Conservation (phyloP, 2,329 filamentous ascomycete genomes). For the Aspergillus sojae region DNA sequence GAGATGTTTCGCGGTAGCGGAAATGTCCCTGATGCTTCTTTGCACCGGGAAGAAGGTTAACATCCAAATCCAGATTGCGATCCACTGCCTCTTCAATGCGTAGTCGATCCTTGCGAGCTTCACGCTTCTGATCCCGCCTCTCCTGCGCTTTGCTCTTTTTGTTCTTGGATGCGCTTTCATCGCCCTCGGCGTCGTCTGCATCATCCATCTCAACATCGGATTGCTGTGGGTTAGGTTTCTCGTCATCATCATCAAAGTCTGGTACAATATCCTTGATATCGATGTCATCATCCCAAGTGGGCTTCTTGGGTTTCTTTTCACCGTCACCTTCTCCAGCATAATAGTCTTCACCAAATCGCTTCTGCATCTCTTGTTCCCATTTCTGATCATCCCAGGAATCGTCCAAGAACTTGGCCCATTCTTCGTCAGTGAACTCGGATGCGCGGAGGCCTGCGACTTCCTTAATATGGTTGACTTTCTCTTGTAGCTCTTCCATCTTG, state of each 20-base stretch:
- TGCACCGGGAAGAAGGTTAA: constrained; percentile 60
- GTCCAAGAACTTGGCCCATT: constrained; percentile 83
- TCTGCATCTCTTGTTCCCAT: constrained; percentile 90
- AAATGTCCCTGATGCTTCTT: constrained; percentile 63
- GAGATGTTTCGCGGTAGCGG: constrained; percentile 92
- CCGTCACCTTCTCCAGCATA: constrained; percentile 65
- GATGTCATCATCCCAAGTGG: constrained; percentile 94
- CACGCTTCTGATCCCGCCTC: constrained; percentile 64
- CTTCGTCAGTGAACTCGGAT: constrained; percentile 68
- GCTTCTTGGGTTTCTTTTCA: constrained; percentile 74
- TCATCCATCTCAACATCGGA: constrained; percentile 57
- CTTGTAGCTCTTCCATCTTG: constrained; percentile 87
- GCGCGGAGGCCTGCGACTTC: constrained; percentile 80
- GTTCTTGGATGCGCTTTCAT: constrained; percentile 39
- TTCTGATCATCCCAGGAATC: constrained; percentile 84
- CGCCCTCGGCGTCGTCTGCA: constrained; percentile 39
- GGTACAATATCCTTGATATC: constrained; percentile 92
- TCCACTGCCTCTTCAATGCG: constrained; percentile 87
- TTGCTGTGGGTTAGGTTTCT: constrained; percentile 57
- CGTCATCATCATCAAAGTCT: constrained; percentile 78
- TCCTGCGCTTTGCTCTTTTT: constrained; percentile 52
- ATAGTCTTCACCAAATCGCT: constrained; percentile 86
- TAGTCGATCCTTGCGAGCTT: constrained; percentile 76
- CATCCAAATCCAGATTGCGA: constrained; percentile 73
- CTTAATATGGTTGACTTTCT: constrained; percentile 84